Evolutionary conservation across 495 filamentous ascomycete species (phyloP), one percentile per base, ranked within the genome.

Genomic region (Neurospora sp.): DNA sequence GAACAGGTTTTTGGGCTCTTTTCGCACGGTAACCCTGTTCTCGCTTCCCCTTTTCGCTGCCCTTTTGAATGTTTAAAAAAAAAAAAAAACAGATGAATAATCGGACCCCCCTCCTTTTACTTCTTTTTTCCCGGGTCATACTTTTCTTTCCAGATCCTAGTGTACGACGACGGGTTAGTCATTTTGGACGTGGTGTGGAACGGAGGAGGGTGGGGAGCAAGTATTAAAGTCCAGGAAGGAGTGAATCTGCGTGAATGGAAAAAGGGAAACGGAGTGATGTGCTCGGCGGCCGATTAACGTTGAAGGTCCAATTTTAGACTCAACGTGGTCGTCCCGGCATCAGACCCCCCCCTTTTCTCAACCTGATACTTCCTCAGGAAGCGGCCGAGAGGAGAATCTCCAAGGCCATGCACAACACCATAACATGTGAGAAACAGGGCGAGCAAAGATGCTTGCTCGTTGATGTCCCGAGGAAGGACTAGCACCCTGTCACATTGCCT

Each of bases 101-200:
- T 36, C 19, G 15, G 54, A 59, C 34, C 43, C 39, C 40, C 40
- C 71, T 66, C 11, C 36, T 5, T 48, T 62, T 70, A 70, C 74
- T 82, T 82, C 74, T 83, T 84, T 76, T 84, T 84, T 81, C 79
- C 91, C 85, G 74, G 93, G 79, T 92, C 89, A 82, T 97, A 97
- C 82, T 97, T 97, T 69, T 95, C 92, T 80, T 97, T 97, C 94
- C 94, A 97, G 75, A 97, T 97, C 94, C 94, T 97, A 78, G 54
- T 66, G 54, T 66, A 34, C 15, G 54, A 66, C 54, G 54, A 36
- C 6, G 15, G 6, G 15, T 66, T 66, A 66, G 54, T 36, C 3
- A 36, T 15, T 34, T 7, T 66, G 28, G 54, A 19, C 54, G 54
- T 19, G 15, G 24, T 34, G 28, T 9, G 15, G 19, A 31, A 66